Evolutionary conservation across 306 rosid species (phyloP).

Genomic region (Phaseolus lunatus): DNA sequence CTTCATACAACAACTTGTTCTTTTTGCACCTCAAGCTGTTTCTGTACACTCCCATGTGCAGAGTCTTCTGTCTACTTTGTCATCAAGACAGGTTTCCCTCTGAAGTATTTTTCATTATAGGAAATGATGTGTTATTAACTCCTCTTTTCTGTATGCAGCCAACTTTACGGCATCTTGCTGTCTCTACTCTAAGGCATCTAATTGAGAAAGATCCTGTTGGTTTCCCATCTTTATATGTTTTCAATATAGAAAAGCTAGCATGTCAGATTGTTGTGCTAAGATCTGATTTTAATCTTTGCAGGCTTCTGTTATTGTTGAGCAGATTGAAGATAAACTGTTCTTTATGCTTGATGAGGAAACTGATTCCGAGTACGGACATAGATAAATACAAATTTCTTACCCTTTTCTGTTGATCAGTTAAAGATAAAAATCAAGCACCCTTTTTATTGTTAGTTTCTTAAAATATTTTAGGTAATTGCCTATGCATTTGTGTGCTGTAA

Average conservation of each 20-base stretch:
- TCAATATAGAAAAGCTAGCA: conserved; percentile 30
- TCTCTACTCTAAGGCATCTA: conserved; percentile 92
- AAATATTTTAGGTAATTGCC: conserved; percentile 18
- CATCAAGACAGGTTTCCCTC: conserved; percentile 72
- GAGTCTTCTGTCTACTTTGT: conserved; percentile 58
- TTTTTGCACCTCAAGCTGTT: conserved; percentile 98
- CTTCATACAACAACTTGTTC: conserved; percentile 96
- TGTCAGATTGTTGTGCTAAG: conserved; percentile 42
- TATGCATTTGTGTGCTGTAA: background rate
- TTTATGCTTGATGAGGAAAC: conserved; percentile 99
- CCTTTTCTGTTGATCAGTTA: conserved; percentile 21
- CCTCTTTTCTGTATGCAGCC: conserved; percentile 66
- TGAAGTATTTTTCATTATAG: conserved; percentile 31
- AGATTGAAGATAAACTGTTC: conserved; percentile 89
- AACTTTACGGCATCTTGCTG: conserved; percentile 89
- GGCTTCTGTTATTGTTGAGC: conserved; percentile 85
- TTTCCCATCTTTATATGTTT: conserved; percentile 32
- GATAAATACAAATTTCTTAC: conserved; percentile 7
- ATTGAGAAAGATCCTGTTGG: conserved; percentile 95
- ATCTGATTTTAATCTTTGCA: conserved; percentile 52
- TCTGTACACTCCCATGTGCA: conserved; percentile 81
- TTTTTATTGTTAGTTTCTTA: background rate
- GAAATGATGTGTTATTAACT: background rate
- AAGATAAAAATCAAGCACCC: conserved; percentile 26
- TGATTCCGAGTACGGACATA: conserved; percentile 78